Base-by-base conservation (phyloP, 2,329 filamentous ascomycete genomes). In the Aspergillus chevalieri region DNA sequence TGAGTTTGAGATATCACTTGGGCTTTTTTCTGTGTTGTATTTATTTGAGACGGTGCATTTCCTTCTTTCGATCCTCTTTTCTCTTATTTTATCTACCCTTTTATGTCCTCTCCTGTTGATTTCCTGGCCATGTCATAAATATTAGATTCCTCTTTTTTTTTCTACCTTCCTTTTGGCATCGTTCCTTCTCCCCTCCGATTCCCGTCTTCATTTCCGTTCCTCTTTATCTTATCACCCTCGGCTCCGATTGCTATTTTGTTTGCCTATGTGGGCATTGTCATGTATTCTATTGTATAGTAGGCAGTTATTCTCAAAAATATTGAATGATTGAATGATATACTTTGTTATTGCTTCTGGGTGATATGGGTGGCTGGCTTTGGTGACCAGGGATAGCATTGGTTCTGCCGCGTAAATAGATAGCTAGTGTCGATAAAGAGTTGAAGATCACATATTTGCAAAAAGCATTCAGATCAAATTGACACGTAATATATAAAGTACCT, bases 201-300 rank as follows among this genome's bases (percentile, higher is more conserved):
- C 33, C 36, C 21, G 26, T 47, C 38, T 26, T 39, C 2, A 6
- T 19, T 39, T 39, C 36, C n/a, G 15, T 39, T 19, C 42, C 8
- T 22, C 15, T 5, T 41, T 22, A 38, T 9, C n/a, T 41, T 22
- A 38, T 9, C n/a, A 19, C 34, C 19, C 34, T 38, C 14, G 34
- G 14, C 15, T 38, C 14, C 8, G 30, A 12, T 38, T 38, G 34
- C 15, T 21, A 19, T 41, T 17, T 8, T 7, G 2, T 49, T 46
- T 49, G 38, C 47, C 44, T 47, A 42, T 22, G 26, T 34, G 43
- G 49, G 48, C 46, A 49, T 50, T 36, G 52, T 47, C 38, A 30
- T 58, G 53, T 57, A 58, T 44, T 61, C 56, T 60, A 57, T 46
- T 64, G 60, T 62, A 63, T 60, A 62, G 55, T 63, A 63, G 52